These are phyloP conservation scores for Neonectria ditissima DNA, from an alignment of 2,329 filamentous ascomycete species.

Conservation along the genomic window DNA sequence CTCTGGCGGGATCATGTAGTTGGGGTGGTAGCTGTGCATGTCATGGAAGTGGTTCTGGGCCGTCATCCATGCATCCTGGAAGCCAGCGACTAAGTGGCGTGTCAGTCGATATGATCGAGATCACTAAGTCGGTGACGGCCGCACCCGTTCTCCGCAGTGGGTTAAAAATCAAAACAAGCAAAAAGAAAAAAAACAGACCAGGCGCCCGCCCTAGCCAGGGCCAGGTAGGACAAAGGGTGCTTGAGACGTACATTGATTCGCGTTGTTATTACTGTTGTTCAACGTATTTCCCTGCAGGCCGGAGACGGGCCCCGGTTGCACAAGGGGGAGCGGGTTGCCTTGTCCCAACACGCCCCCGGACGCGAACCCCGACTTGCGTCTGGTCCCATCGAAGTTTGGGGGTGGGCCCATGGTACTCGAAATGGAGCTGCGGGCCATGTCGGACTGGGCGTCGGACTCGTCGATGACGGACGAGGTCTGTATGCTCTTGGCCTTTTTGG, in stretches of 20 bases:
- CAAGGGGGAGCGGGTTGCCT: constrained; percentile 71
- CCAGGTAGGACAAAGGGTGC: constrained; percentile 35
- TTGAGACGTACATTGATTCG: constrained; percentile 78
- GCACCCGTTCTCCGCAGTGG: constrained; percentile 42
- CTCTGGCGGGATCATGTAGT: constrained; percentile 93
- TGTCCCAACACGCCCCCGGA: constrained; percentile 59
- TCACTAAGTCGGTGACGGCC: constrained; percentile 35
- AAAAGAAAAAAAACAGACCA: constrained; percentile 33
- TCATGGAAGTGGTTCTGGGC: constrained; percentile 83
- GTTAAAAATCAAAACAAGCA: constrained; percentile 40
- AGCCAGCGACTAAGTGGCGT: constrained; percentile 74
- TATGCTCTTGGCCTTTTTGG: constrained; percentile 80
- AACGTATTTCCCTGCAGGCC: constrained; percentile 72
- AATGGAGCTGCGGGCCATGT: constrained; percentile 67
- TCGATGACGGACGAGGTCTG: constrained; percentile 65
- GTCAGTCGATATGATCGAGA: constrained; percentile 44
- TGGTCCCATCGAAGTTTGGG: constrained; percentile 55
- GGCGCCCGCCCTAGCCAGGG: constrained; percentile 29
- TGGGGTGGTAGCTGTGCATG: constrained; percentile 93
- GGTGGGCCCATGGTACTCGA: constrained; percentile 68
- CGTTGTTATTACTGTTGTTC: constrained; percentile 66
- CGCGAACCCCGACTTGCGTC: constrained; percentile 58
- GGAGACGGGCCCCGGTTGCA: constrained; percentile 77
- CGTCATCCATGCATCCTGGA: constrained; percentile 83
- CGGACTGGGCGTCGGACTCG: constrained; percentile 67